Evolutionary conservation across 257 asterid species (phyloP).

Genomic region (Solanum bulbocastanum): DNA sequence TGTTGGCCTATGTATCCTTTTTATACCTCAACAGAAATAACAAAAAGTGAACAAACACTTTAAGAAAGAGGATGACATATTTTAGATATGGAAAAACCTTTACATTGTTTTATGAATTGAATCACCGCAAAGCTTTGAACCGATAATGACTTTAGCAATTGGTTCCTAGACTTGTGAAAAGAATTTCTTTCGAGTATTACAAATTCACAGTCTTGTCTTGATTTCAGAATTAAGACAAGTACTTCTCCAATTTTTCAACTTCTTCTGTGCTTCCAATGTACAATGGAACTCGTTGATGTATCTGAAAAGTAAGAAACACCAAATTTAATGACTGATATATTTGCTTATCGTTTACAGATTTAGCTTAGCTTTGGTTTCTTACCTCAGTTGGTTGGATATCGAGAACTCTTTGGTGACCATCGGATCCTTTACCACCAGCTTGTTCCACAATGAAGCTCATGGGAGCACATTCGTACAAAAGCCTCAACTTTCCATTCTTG

Average conservation of each 20-base stretch:
- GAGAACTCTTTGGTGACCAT: constrained; percentile 64
- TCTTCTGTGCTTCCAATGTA: constrained; percentile 87
- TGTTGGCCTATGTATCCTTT: neutral
- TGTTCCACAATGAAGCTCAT: constrained; percentile 95
- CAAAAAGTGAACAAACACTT: neutral
- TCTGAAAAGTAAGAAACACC: constrained; percentile 24
- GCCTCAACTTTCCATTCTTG: constrained; percentile 83
- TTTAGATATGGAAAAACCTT: neutral
- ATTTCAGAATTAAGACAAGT: constrained; percentile 35
- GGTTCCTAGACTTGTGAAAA: neutral
- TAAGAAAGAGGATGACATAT: neutral
- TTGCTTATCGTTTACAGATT: neutral
- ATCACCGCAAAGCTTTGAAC: neutral
- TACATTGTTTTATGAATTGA: neutral
- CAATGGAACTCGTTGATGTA: constrained; percentile 80
- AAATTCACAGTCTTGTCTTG: neutral
- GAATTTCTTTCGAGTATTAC: neutral
- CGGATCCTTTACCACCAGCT: constrained; percentile 95
- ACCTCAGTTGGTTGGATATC: constrained; percentile 90
- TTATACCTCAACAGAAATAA: neutral
- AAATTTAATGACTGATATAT: neutral
- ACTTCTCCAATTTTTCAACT: constrained; percentile 84
- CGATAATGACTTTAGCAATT: neutral
- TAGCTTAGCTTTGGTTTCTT: constrained; percentile 11
- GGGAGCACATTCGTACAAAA: constrained; percentile 93